Percentiles rank a stretch among this genome's conserved stretches.
phyloP scores from a whole-genome alignment of 805 yeast species.

The Saccharomyces mikatae region DNA sequence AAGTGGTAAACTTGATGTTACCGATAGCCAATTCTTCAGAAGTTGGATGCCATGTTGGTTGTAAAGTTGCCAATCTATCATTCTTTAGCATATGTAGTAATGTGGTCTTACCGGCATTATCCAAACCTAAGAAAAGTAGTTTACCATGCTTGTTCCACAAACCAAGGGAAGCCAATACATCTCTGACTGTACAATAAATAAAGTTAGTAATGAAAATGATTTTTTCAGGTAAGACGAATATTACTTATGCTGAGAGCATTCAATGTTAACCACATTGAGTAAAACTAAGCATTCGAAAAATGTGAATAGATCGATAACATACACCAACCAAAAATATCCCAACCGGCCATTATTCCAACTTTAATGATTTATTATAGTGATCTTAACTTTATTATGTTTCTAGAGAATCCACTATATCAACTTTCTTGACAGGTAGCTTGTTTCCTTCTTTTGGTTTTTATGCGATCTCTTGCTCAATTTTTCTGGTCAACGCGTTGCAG shows the following conservation, averaged over 20 bases:
- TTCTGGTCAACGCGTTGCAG: not conserved
- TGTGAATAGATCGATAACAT: constrained; percentile 9
- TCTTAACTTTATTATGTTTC: not conserved
- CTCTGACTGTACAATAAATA: constrained; percentile 43
- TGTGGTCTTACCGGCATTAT: constrained; percentile 96
- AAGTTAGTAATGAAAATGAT: constrained; percentile 7
- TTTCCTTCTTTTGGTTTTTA: not conserved
- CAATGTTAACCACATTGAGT: not conserved
- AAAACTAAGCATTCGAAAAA: not conserved
- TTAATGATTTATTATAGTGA: not conserved
- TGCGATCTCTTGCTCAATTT: not conserved
- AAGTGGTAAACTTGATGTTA: constrained; percentile 91
- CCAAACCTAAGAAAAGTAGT: constrained; percentile 88
- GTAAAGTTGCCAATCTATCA: constrained; percentile 94
- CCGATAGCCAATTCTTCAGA: constrained; percentile 97
- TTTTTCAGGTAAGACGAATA: not conserved
- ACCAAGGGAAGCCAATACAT: constrained; percentile 70
- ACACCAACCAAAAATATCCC: constrained; percentile 33
- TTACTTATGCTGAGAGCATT: not conserved
- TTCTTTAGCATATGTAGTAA: constrained; percentile 79
- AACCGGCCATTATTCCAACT: constrained; percentile 15
- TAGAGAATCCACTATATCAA: not conserved
- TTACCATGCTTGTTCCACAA: constrained; percentile 94
- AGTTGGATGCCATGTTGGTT: constrained; percentile 97
- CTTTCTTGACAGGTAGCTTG: not conserved